Base-by-base conservation (phyloP, 441 rosid genomes). In the Cnidoscolus chayamansa region DNA sequence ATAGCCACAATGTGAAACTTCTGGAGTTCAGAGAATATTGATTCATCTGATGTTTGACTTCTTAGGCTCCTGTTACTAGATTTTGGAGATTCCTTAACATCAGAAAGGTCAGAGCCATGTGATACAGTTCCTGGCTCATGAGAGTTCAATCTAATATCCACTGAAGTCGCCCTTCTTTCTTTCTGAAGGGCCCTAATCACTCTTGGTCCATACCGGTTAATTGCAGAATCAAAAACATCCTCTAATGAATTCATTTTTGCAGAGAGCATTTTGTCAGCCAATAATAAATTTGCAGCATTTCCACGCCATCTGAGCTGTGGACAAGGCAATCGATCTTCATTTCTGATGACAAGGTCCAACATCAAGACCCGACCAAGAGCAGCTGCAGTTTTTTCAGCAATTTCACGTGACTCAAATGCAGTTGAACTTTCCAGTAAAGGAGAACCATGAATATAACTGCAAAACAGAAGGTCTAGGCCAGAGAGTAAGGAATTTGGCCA, bases 231-330 rank as follows among this genome's bases (percentile, higher is more conserved):
- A 72, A 86, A 86, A 13, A 88, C 90, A 81, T 88, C 90, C 71
- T 84, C 97, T 71, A 89, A 71, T 49, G 85, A 81, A 77, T 88
- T 87, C 25, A 77, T 73, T 65, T 81, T 79, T 67, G 79, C 66
- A 55, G 91, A 81, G 54, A 79, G 40, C 74, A 80, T 66, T 76
- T 88, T 88, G 63, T 96, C 98, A n/a, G 99, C 88, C 81, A 88
- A 76, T 82, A 96, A 83, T 62, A 96, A 80, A 84, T 96, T 96
- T 75, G 97, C 92, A 12, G 97, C 85, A 90, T 96, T 96, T 64
- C 99, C 99, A 59, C 99, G 97, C 99, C 99, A 96, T 76, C 96
- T 82, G 68, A 96, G 90, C 72, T 93, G 87, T 70, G 89, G 98
- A 79, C 97, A 96, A 76, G 97, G 97, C 72, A 96, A 84, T 68